Conservation (phyloP, 305 asterid genomes). For the Andrographis paniculata region DNA sequence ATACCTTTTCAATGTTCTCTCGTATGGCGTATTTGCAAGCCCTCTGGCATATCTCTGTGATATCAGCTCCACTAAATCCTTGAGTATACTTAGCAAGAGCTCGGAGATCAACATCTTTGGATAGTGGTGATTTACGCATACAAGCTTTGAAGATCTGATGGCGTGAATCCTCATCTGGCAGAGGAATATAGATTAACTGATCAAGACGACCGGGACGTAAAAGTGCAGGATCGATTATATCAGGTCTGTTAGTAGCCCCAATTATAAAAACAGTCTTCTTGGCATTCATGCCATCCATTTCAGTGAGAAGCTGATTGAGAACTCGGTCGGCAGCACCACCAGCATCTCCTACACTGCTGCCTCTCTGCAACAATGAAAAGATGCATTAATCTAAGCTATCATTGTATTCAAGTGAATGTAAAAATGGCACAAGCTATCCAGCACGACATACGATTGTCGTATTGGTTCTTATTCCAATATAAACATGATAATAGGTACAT, state of each 20-base stretch:
- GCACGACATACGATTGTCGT: too few species aligned
- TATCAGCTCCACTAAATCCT: conserved; percentile 51
- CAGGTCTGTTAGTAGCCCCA: too few species aligned
- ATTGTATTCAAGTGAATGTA: too few species aligned
- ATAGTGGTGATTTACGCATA: conserved; percentile 45
- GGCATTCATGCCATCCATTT: too few species aligned
- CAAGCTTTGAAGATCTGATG: conserved; percentile 44
- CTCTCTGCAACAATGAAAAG: conserved; percentile 27
- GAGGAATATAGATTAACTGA: conserved; percentile 43
- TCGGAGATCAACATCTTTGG: conserved; percentile 34
- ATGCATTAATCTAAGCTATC: too few species aligned
- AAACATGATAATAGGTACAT: too few species aligned
- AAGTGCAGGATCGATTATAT: conserved; percentile 45
- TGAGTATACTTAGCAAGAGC: conserved; percentile 43
- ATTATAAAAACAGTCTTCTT: too few species aligned
- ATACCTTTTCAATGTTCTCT: conserved; percentile 39
- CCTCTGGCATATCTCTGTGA: conserved; percentile 44
- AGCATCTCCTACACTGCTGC: conserved; percentile 45
- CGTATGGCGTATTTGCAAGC: conserved; percentile 54
- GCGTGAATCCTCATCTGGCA: conserved; percentile 47
- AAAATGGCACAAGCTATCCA: too few species aligned
- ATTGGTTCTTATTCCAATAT: too few species aligned
- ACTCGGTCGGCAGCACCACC: conserved; percentile 53
- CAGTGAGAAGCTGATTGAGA: conserved; percentile 48
- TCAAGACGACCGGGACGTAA: conserved; percentile 45